Percentiles rank a stretch among this genome's conserved stretches.
Evolutionary conservation across 1,139 yeast genomes (phyloP).

Genomic region (Kodamaea anthophila): DNA sequence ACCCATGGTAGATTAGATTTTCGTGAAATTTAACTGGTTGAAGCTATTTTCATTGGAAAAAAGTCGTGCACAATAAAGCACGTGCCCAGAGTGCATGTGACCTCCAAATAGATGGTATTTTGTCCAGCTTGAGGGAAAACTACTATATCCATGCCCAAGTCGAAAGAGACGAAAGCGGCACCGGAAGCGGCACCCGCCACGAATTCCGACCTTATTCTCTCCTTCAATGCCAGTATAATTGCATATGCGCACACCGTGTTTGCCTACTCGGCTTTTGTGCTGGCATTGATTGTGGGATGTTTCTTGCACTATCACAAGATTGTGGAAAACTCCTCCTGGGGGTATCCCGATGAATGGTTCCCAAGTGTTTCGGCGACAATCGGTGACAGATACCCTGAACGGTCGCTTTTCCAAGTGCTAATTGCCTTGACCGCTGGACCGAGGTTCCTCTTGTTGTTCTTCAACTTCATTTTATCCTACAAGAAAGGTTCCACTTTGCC

Average conservation of each 20-base stretch:
- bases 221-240: conserved; percentile 55
- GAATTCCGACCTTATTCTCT: conserved; percentile 7
- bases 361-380: conserved; percentile 96
- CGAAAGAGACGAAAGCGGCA: not conserved
- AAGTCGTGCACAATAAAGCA: conserved; percentile 1
- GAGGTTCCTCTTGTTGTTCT: conserved; percentile 64
- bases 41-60: not conserved
- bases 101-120: too few species aligned
- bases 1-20: conserved; percentile 16
- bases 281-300: conserved; percentile 70
- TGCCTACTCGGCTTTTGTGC: conserved; percentile 66
- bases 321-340: conserved; percentile 76
- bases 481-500: conserved; percentile 38
- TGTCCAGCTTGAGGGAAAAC: conserved; percentile 1
- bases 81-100: conserved; percentile 1
- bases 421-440: conserved; percentile 83
- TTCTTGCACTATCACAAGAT: conserved; percentile 77
- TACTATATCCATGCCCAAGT: not conserved
- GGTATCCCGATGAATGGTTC: conserved; percentile 97
- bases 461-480: conserved; percentile 47
- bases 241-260: conserved; percentile 67
- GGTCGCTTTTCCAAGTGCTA: conserved; percentile 83
- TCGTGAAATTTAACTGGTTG: conserved; percentile 19
- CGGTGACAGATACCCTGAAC: conserved; percentile 94
- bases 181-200: conserved; percentile 2